phyloP scores from a whole-genome alignment of 2,329 filamentous ascomycete genomes.

The Clonostachys byssicola region DNA sequence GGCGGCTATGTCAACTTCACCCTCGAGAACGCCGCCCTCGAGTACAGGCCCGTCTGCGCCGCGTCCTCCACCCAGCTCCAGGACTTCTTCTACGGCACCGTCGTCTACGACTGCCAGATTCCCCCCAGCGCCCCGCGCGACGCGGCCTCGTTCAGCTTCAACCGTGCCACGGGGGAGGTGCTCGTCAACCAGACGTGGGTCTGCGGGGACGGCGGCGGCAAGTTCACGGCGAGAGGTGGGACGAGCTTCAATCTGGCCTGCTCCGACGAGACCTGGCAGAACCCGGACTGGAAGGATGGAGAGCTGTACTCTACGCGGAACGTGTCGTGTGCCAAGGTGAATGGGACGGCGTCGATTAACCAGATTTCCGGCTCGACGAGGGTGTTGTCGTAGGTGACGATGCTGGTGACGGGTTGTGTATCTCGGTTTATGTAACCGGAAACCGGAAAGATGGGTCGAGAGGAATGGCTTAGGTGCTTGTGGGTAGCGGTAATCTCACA shows the following conservation, averaged over 20 bases:
- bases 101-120: conserved; percentile 35
- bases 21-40: conserved; percentile 38
- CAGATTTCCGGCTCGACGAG: conserved; percentile 10
- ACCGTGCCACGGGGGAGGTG: conserved; percentile 25
- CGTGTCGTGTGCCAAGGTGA: conserved; percentile 18
- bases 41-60: conserved; percentile 29
- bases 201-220: conserved; percentile 32
- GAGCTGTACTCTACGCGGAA: conserved; percentile 21
- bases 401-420: too few relatives aligned
- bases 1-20: conserved; percentile 43
- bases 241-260: conserved; percentile 19
- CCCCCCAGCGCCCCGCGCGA: conserved; percentile 3
- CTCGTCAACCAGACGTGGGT: conserved; percentile 44
- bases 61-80: conserved; percentile 32
- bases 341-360: conserved; percentile 14
- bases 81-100: conserved; percentile 46
- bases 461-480: too few relatives aligned
- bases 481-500: too few relatives aligned
- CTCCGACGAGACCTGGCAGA: conserved; percentile 16
- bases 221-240: conserved; percentile 18
- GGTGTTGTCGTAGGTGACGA: too few relatives aligned
- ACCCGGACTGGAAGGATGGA: conserved; percentile 21
- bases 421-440: too few relatives aligned
- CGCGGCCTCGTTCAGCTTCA: conserved; percentile 36
- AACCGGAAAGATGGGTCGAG: too few relatives aligned